These are phyloP conservation scores for Trametes polyzona DNA, from an alignment of 1,284 basidiomycete genomes.

Conservation along the genomic window DNA sequence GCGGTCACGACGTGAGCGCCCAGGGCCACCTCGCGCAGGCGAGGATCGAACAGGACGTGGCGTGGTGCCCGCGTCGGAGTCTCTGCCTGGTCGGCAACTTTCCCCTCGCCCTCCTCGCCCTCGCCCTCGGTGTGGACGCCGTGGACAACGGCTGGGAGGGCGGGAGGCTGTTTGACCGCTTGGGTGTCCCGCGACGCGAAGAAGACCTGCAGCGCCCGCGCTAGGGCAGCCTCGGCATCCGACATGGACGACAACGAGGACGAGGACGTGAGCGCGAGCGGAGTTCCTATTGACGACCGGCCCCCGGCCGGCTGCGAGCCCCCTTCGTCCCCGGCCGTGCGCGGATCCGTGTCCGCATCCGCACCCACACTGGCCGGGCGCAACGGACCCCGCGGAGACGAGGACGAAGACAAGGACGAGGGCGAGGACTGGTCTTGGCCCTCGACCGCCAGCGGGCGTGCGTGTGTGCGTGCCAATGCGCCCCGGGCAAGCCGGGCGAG, in stretches of 20 bases:
- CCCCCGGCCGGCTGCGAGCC: slow-evolving; percentile 2
- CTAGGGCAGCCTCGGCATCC: not conserved
- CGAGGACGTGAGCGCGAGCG: not conserved
- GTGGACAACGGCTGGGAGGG: too few relatives aligned
- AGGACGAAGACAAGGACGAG: not conserved
- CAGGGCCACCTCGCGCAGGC: slow-evolving; percentile 4
- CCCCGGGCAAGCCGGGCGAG: slow-evolving; percentile 6
- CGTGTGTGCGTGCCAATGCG: too few relatives aligned
- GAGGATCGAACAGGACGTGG: slow-evolving; percentile 12
- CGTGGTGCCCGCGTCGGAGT: not conserved
- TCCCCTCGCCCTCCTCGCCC: not conserved
- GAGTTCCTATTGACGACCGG: too few relatives aligned
- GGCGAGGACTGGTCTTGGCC: too few relatives aligned
- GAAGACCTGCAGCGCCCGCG: not conserved
- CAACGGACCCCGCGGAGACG: slow-evolving; percentile 10
- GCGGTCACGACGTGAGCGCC: not conserved
- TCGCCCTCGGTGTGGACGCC: not conserved
- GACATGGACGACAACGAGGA: not conserved
- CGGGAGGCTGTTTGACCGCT: too few relatives aligned
- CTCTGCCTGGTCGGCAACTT: not conserved
- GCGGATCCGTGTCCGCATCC: not conserved
- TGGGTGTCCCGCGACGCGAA: too few relatives aligned
- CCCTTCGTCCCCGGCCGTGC: not conserved
- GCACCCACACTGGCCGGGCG: not conserved
- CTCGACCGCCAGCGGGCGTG: too few relatives aligned